These are phyloP conservation scores for Oryza nivara DNA, from an alignment of 176 grass and related monocot genomes.

Conservation along the genomic window DNA sequence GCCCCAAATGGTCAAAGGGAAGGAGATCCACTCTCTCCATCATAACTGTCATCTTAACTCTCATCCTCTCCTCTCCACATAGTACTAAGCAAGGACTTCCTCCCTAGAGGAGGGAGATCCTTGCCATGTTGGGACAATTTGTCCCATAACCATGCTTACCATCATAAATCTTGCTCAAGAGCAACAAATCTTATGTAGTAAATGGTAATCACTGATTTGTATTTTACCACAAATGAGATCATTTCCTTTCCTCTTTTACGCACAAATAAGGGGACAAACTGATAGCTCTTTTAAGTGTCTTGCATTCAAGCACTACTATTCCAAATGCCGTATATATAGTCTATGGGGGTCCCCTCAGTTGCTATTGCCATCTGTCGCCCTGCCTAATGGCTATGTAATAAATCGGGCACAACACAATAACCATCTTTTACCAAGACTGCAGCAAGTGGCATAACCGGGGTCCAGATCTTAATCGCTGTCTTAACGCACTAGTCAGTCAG, in stretches of 20 bases:
- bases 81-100: too few relatives aligned
- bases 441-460: slow-evolving; percentile 4
- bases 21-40: too few relatives aligned
- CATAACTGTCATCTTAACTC: too few relatives aligned
- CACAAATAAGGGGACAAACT: slow-evolving; percentile 2
- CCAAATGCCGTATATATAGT: neutral
- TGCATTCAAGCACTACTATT: neutral
- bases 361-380: neutral
- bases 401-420: neutral
- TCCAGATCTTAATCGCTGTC: slow-evolving; percentile 9
- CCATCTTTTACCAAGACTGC: neutral
- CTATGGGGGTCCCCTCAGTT: neutral
- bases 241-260: neutral
- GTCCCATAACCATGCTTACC: too few relatives aligned
- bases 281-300: neutral
- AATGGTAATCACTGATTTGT: neutral
- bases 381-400: neutral
- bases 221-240: neutral
- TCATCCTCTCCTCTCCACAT: too few relatives aligned
- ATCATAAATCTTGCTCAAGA: neutral
- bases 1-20: too few relatives aligned
- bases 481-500: neutral
- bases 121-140: too few relatives aligned
- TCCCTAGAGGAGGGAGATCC: too few relatives aligned
- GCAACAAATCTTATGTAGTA: neutral